Percentiles rank a stretch among this genome's conserved stretches.
These are phyloP conservation scores for Paramecium bursaria DNA, from an alignment of 73 alveolate genomes.

Conservation along the genomic window DNA sequence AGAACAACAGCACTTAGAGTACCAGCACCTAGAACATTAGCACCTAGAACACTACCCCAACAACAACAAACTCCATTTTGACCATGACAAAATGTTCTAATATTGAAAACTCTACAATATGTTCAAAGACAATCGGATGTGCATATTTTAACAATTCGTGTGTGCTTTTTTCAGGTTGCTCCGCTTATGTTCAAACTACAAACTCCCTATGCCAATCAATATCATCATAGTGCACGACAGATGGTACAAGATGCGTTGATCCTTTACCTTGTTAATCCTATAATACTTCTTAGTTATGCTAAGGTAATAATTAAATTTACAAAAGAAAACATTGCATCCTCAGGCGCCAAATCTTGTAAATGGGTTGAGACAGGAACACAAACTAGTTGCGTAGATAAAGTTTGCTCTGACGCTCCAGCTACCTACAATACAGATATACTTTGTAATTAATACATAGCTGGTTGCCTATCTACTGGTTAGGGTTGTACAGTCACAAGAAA, in stretches of 20 bases:
- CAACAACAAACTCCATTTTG: too few species aligned
- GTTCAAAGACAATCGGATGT: slow-evolving; percentile 17
- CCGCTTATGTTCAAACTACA: slow-evolving; percentile 30
- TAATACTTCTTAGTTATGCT: too few species aligned
- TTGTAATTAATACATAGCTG: not conserved
- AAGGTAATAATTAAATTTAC: too few species aligned
- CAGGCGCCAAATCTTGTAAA: not conserved
- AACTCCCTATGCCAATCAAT: slow-evolving; percentile 8
- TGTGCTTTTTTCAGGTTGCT: slow-evolving; percentile 29
- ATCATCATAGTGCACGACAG: slow-evolving; percentile 9
- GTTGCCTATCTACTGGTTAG: slow-evolving; percentile 10
- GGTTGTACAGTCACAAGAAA: slow-evolving; percentile 12
- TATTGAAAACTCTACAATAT: too few species aligned
- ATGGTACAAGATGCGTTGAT: slow-evolving; percentile 30
- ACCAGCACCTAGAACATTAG: too few species aligned
- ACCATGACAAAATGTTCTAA: too few species aligned
- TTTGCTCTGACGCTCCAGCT: slow-evolving; percentile 26
- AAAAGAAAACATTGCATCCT: not conserved
- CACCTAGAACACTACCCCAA: too few species aligned
- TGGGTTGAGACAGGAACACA: slow-evolving; percentile 26
- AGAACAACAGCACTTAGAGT: too few species aligned
- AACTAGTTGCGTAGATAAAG: not conserved
- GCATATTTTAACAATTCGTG: not conserved
- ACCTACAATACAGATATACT: not conserved
- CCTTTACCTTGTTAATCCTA: slow-evolving; percentile 35